Percentiles rank a stretch among this genome's conserved stretches.
Evolutionary conservation across 177 flowering plant genomes (phyloP).

Genomic region (Vitis hybrid): DNA sequence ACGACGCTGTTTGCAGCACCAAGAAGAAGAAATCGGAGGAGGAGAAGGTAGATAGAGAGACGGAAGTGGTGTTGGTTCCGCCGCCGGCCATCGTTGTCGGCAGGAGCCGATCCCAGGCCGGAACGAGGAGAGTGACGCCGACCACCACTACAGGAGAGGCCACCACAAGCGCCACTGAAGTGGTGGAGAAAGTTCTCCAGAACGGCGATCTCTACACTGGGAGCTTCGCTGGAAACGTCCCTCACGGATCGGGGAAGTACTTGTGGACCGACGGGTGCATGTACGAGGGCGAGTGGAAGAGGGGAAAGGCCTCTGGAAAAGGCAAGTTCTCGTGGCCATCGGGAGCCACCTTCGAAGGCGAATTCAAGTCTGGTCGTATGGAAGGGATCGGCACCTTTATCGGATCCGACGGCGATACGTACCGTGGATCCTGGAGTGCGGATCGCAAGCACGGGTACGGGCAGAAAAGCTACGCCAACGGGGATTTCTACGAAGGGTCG

Average conservation of each 20-base stretch:
- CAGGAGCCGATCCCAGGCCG: constrained; percentile 54
- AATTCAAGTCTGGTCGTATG: constrained; percentile 89
- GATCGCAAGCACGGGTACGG: constrained; percentile 87
- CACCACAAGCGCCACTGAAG: constrained; percentile 2
- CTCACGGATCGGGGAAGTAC: constrained; percentile 93
- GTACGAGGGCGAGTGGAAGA: constrained; percentile 96
- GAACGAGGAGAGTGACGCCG: constrained; percentile 49
- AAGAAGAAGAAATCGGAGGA: constrained; percentile 37
- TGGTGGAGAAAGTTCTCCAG: constrained; percentile 59
- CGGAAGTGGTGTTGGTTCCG: constrained; percentile 11
- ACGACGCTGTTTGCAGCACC: constrained; percentile 8
- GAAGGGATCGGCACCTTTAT: constrained; percentile 90
- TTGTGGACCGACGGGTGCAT: constrained; percentile 97
- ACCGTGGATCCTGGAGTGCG: constrained; percentile 73
- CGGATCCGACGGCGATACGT: constrained; percentile 88
- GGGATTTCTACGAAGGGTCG: constrained; percentile 76
- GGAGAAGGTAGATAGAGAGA: constrained; percentile 3
- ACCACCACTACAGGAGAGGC: constrained; percentile 10
- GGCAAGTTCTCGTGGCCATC: constrained; percentile 98
- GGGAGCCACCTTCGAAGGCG: constrained; percentile 93
- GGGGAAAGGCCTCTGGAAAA: constrained; percentile 79
- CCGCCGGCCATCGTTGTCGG: constrained; percentile 21
- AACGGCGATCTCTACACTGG: constrained; percentile 97
- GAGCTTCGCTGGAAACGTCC: constrained; percentile 55
- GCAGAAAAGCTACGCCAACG: constrained; percentile 79